phyloP scores from a whole-genome alignment of 257 asterid species.

The Jacaranda mimosifolia region DNA sequence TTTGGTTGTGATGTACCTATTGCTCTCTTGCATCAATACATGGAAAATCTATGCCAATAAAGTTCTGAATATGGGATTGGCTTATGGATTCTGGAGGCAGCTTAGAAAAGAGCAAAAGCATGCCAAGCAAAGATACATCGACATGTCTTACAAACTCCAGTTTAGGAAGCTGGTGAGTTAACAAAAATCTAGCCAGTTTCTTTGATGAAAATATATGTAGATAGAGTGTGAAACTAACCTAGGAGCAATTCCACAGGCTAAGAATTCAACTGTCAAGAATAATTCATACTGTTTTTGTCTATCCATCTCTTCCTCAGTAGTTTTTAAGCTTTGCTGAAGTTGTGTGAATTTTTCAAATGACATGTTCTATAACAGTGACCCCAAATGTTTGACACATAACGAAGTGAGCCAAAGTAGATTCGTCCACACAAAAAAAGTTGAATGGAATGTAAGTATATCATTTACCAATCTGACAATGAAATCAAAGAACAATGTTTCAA shows the following conservation, averaged over 20 bases:
- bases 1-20: not conserved
- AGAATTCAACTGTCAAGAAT: constrained; percentile 38
- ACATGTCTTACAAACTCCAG: constrained; percentile 70
- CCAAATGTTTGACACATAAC: too few species aligned
- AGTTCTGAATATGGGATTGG: constrained; percentile 75
- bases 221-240: not conserved
- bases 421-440: too few species aligned
- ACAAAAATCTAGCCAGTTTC: not conserved
- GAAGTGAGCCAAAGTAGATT: too few species aligned
- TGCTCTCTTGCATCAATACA: constrained; percentile 62
- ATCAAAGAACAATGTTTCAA: too few species aligned
- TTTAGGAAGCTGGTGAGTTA: constrained; percentile 68
- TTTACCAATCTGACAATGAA: too few species aligned
- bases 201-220: not conserved
- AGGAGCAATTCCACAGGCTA: constrained; percentile 50
- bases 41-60: constrained; percentile 88
- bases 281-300: constrained; percentile 56
- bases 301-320: constrained; percentile 60
- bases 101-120: constrained; percentile 61
- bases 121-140: constrained; percentile 72
- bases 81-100: constrained; percentile 81
- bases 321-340: constrained; percentile 67
- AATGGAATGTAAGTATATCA: too few species aligned
- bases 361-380: not conserved
- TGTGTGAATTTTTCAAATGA: constrained; percentile 52